Evolutionary conservation across 257 asterid species (phyloP).

Genomic region (Voacanga thouarsii): DNA sequence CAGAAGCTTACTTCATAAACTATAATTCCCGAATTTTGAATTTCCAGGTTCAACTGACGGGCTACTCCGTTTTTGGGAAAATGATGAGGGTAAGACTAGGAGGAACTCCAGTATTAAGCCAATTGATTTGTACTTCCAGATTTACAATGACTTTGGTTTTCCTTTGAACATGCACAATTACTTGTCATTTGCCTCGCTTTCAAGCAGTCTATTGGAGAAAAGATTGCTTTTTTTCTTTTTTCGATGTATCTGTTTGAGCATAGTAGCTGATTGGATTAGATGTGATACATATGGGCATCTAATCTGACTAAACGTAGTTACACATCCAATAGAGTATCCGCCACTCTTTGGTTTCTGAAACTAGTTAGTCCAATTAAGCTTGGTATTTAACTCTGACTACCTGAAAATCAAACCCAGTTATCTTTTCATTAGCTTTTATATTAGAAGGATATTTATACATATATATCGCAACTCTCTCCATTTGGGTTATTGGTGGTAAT

Average conservation of each 20-base stretch:
- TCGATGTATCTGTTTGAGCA: not conserved
- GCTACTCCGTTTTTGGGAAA: conserved; percentile 90
- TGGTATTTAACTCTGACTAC: not conserved
- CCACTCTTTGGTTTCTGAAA: not conserved
- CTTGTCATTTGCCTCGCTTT: not conserved
- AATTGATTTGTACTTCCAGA: not conserved
- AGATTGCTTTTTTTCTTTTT: not conserved
- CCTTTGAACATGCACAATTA: not conserved
- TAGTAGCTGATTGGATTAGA: not conserved
- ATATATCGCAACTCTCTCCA: no score
- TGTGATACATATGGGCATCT: not conserved
- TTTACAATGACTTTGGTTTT: no score
- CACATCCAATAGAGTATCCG: not conserved
- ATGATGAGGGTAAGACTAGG: conserved; percentile 75
- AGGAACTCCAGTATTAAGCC: not conserved
- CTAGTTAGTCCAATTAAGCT: not conserved
- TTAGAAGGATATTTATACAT: not conserved
- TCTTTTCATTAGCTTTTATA: not conserved
- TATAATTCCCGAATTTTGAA: conserved; percentile 19
- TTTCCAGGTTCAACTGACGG: conserved; percentile 89
- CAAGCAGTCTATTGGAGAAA: not conserved
- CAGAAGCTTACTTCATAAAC: conserved; percentile 6
- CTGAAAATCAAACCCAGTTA: not conserved
- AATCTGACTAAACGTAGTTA: not conserved
- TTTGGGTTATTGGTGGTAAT: no score